Conservation (phyloP, 192 early-diverging fungal genomes). For the Backusella westeae region DNA sequence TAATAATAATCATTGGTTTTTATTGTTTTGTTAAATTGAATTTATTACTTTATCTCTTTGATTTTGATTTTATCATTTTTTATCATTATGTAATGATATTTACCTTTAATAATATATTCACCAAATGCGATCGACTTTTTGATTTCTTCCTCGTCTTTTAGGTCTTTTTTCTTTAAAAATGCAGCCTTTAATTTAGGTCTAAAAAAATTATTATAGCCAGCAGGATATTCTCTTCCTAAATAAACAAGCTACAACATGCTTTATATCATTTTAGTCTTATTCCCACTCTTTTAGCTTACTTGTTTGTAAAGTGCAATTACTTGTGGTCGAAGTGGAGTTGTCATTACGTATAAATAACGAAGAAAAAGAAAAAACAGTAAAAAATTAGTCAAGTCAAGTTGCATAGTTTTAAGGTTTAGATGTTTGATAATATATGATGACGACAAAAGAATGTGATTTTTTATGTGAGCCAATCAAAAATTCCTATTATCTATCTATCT, state of each 20-base stretch:
- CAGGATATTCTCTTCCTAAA: slow-evolving; percentile 45
- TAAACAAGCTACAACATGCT: slow-evolving; percentile 34
- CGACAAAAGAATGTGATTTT: background rate
- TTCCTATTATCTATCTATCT: background rate
- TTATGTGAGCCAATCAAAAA: background rate
- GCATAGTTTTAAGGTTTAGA: background rate
- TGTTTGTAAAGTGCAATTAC: slow-evolving; percentile 39
- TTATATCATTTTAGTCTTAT: slow-evolving; percentile 1
- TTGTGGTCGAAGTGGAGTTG: slow-evolving; percentile 24
- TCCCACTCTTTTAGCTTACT: slow-evolving; percentile 8
- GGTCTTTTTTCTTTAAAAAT: slow-evolving; percentile 40
- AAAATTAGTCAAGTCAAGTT: background rate
- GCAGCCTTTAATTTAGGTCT: slow-evolving; percentile 40
- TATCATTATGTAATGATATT: background rate
- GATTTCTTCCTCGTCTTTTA: slow-evolving; percentile 35
- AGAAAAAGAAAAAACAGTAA: background rate
- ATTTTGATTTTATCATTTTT: background rate
- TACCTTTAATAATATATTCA: slow-evolving; percentile 48
- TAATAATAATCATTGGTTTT: background rate
- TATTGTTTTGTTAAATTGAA: slow-evolving; percentile 4
- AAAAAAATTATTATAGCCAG: slow-evolving; percentile 41
- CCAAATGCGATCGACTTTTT: slow-evolving; percentile 34
- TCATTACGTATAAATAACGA: background rate
- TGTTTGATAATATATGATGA: background rate
- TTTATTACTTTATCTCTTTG: slow-evolving; percentile 13